Base-by-base conservation (phyloP, 106 monocot species). In the Narthecium ossifragum region DNA sequence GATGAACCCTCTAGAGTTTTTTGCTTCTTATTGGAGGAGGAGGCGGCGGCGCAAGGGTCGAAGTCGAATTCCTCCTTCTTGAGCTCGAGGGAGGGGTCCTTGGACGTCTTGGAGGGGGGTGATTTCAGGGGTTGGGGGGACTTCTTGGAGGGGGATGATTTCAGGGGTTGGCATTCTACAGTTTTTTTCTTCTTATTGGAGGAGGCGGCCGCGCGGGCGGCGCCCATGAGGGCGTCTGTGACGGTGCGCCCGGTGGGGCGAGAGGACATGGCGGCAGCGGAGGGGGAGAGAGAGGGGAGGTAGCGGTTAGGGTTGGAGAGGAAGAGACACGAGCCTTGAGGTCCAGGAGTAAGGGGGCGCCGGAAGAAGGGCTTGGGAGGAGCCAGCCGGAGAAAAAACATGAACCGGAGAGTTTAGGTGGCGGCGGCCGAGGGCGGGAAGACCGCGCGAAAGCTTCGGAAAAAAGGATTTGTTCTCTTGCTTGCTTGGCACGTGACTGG, bases 151-250 rank as follows among this genome's bases (percentile, higher is more conserved):
- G 27, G 11, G 55, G 49, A 2, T 17, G 33, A 12, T 17, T 45
- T 57, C 56, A 50, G 72, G 46, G 71, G 11, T 20, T 73, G n/a
- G n/a, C n/a, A n/a, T n/a, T n/a, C n/a, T n/a, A n/a, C n/a, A n/a
- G n/a, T n/a, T n/a, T n/a, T n/a, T n/a, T n/a, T 74, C 63, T 80
- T 88, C 26, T 40, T 45, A n/a, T n/a, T n/a, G n/a, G n/a, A n/a
- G n/a, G n/a, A n/a, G 41, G 94, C 86, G 29, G 80, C 75, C 51
- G 80, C 80, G 26, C 96, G 83, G 45, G 90, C 86, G 57, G 71
- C 57, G 34, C 78, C 70, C 96, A 96, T 90, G 62, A 96, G 86
- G 53, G 78, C 90, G 40, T 96, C 96, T 26, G 72, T 46, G 54
- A 84, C 75, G 55, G 70, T 81, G 46, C 79, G 78, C 60, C 83